Percentiles rank a stretch among this genome's conserved stretches.
phyloP scores from a whole-genome alignment of 2,329 filamentous ascomycete genomes.

The Colletotrichum tofieldiae region DNA sequence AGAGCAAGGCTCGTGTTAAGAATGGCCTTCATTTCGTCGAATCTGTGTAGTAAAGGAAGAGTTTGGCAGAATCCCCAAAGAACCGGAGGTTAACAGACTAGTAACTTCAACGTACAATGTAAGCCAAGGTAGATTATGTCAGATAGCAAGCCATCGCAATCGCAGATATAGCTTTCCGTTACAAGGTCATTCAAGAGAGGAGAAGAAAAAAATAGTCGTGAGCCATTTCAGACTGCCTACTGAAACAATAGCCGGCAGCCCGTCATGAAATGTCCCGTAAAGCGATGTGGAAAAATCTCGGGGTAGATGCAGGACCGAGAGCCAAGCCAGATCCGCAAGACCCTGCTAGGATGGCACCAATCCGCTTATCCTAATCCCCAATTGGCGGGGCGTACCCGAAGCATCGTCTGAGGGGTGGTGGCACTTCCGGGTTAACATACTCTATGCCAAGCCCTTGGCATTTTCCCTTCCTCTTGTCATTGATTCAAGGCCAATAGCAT shows the following conservation, averaged over 20 bases:
- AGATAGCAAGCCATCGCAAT: no score
- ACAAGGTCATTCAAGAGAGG: not conserved
- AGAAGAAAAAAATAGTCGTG: not conserved
- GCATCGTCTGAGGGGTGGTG: no score
- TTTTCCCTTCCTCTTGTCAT: no score
- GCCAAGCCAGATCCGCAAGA: slow-evolving; percentile 5
- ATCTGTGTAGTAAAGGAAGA: not conserved
- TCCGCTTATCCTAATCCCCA: not conserved
- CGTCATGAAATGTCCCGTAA: slow-evolving; percentile 2
- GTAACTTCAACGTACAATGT: not conserved
- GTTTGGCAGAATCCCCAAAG: not conserved
- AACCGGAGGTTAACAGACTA: fast-evolving
- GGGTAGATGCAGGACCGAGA: slow-evolving; percentile 12
- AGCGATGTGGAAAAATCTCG: slow-evolving; percentile 23
- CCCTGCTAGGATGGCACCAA: slow-evolving; percentile 14
- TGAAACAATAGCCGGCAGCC: not conserved
- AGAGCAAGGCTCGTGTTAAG: not conserved
- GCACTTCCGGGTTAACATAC: no score
- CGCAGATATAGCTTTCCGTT: no score
- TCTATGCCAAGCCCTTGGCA: no score
- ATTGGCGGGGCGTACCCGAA: no score
- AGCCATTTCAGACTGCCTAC: not conserved
- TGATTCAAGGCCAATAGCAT: no score
- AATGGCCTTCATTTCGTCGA: slow-evolving; percentile 2
- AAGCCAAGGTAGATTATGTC: no score